Evolutionary conservation across 1,139 yeast genomes (phyloP).

Genomic region (Candida sp.): DNA sequence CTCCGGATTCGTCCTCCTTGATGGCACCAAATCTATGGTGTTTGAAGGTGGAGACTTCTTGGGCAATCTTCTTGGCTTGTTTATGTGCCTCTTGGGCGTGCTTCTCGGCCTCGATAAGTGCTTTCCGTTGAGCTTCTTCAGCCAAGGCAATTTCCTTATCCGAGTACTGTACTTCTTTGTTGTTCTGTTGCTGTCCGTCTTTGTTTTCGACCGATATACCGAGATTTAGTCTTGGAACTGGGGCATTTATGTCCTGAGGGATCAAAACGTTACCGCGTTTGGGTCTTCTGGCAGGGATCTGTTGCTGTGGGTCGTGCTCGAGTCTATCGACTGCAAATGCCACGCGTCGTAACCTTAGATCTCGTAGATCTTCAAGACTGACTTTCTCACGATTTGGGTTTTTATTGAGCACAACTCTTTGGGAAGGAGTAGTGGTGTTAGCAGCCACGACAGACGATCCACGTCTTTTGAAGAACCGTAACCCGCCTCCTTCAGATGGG

Average conservation of each 20-base stretch:
- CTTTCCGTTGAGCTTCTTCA: conserved; percentile 56
- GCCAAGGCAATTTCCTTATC: conserved; percentile 59
- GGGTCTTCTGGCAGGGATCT: conserved; percentile 89
- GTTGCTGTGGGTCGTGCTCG: conserved; percentile 89
- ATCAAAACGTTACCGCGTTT: conserved; percentile 78
- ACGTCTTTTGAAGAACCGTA: conserved; percentile 16
- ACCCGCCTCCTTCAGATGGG: conserved; percentile 6
- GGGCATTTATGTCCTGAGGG: conserved; percentile 70
- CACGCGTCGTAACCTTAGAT: conserved; percentile 61
- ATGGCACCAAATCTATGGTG: conserved; percentile 5
- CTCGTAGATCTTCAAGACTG: conserved; percentile 42
- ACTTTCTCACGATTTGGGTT: conserved; percentile 42
- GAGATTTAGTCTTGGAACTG: conserved; percentile 64
- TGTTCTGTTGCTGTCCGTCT: conserved; percentile 6
- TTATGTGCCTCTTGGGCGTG: conserved; percentile 79
- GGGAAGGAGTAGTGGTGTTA: conserved; percentile 9
- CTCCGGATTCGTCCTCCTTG: conserved; percentile 14
- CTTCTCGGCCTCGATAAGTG: conserved; percentile 63
- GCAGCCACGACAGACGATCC: conserved; percentile 12
- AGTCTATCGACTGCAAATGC: conserved; percentile 76
- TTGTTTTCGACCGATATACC: conserved; percentile 52
- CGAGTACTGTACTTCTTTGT: conserved; percentile 30
- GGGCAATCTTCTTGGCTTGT: conserved; percentile 70
- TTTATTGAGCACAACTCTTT: conserved; percentile 48
- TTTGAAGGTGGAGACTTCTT: conserved; percentile 57